Percentiles rank a stretch among this genome's conserved stretches.
Conservation (phyloP, 176 grass and related monocot species). For the Guadua angustifolia region DNA sequence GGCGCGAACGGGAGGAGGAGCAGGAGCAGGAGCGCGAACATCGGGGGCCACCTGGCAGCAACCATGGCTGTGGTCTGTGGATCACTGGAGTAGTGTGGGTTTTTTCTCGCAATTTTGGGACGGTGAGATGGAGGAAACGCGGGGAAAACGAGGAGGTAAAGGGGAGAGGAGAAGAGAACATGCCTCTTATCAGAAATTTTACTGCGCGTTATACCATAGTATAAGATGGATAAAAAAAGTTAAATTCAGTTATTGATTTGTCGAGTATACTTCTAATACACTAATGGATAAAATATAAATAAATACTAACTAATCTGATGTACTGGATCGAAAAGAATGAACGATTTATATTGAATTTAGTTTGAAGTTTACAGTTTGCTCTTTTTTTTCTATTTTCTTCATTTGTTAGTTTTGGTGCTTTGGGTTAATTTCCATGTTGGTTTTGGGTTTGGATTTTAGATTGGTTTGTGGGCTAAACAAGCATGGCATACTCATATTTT, state of each 20-base stretch:
- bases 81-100: constrained; percentile 7
- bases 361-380: too few relatives aligned
- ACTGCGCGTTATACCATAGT: too few relatives aligned
- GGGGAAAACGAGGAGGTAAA: constrained; percentile 18
- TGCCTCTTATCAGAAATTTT: background rate
- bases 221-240: too few relatives aligned
- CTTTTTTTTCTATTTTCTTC: background rate
- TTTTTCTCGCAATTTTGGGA: background rate
- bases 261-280: too few relatives aligned
- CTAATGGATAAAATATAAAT: too few relatives aligned
- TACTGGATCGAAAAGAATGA: too few relatives aligned
- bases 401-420: background rate
- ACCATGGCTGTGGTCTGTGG: constrained; percentile 23
- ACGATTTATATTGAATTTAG: too few relatives aligned
- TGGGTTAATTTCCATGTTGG: background rate
- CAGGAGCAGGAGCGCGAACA: background rate
- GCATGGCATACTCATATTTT: too few relatives aligned
- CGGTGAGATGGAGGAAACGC: background rate
- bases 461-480: too few relatives aligned
- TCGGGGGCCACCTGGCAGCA: background rate
- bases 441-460: too few relatives aligned
- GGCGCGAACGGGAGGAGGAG: constrained; percentile 16
- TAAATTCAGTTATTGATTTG: too few relatives aligned
- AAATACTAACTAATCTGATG: too few relatives aligned
- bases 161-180: background rate